These are phyloP conservation scores for Wickerhamiella vanderwaltii DNA, from an alignment of 805 yeast species.

Conservation along the genomic window DNA sequence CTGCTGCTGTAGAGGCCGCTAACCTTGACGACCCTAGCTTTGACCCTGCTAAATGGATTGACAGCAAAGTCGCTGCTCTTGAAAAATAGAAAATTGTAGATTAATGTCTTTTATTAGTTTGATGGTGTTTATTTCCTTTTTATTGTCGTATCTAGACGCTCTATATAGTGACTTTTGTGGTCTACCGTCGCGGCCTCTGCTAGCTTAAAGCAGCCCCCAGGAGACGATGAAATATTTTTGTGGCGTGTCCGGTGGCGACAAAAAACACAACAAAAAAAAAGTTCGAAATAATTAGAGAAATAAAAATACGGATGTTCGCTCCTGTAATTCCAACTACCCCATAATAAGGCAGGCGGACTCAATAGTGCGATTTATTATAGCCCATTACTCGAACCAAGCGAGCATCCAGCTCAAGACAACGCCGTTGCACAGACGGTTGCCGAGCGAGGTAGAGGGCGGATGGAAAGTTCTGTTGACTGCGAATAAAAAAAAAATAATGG, in stretches of 20 bases:
- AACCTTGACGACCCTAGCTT: constrained; percentile 83
- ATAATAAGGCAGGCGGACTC: constrained; percentile 22
- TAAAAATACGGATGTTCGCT: not conserved
- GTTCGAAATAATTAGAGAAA: not conserved
- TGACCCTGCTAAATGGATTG: constrained; percentile 48
- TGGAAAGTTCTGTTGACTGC: not conserved
- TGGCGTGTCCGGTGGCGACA: constrained; percentile 3
- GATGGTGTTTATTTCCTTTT: too few species aligned
- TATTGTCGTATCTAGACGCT: too few species aligned
- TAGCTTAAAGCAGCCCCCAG: too few species aligned
- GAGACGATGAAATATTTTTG: constrained; percentile 5
- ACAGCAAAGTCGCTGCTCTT: constrained; percentile 11
- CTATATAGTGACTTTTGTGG: too few species aligned
- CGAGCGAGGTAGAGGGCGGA: constrained; percentile 24
- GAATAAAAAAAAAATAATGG: not conserved
- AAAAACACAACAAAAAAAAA: too few species aligned
- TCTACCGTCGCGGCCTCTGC: too few species aligned
- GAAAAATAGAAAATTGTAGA: constrained; percentile 2
- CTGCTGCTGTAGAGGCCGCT: constrained; percentile 32
- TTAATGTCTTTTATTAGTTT: constrained; percentile 4
- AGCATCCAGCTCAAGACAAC: constrained; percentile 23
- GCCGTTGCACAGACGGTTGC: constrained; percentile 12
- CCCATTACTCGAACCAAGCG: constrained; percentile 15
- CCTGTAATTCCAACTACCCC: constrained; percentile 11
- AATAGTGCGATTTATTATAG: constrained; percentile 19